These are phyloP conservation scores for Dinochytrium kinnereticum DNA, from an alignment of 371 early-diverging fungal species.

Conservation along the genomic window DNA sequence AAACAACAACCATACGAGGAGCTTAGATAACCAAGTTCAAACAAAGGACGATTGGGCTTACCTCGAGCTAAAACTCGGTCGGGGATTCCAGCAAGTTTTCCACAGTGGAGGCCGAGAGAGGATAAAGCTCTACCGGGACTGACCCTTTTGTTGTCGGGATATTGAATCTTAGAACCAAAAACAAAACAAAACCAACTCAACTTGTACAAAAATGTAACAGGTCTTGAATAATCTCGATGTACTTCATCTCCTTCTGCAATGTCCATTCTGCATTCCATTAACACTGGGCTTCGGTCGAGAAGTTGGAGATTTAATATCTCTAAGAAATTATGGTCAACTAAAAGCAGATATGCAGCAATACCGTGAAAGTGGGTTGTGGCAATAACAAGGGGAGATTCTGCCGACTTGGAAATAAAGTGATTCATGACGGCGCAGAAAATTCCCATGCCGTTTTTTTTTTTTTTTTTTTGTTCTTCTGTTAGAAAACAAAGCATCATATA, in stretches of 20 bases:
- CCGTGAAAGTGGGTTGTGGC: slow-evolving; percentile 74
- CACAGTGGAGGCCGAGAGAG: slow-evolving; percentile 67
- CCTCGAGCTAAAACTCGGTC: slow-evolving; percentile 55
- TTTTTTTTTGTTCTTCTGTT: no score
- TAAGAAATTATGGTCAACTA: slow-evolving; percentile 3
- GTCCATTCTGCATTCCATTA: slow-evolving; percentile 46
- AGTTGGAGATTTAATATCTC: slow-evolving; percentile 36
- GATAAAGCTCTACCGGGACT: slow-evolving; percentile 36
- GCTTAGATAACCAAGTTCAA: no score
- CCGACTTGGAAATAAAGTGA: slow-evolving; percentile 50
- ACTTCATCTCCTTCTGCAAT: slow-evolving; percentile 31
- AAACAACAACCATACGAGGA: no score
- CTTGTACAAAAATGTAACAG: slow-evolving; percentile 61
- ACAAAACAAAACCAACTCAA: no score
- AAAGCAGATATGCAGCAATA: slow-evolving; percentile 21
- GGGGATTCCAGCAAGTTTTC: slow-evolving; percentile 61
- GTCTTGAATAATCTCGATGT: slow-evolving; percentile 30
- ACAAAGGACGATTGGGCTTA: slow-evolving; percentile 21
- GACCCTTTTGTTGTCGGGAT: no score
- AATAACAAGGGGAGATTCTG: slow-evolving; percentile 50
- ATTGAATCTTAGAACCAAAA: no score
- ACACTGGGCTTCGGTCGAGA: background rate
- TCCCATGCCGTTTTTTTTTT: slow-evolving; percentile 68
- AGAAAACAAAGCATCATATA: background rate
- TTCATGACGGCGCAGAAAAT: slow-evolving; percentile 65